A percentile compares a stretch with the other conserved stretches of the same genome.
Evolutionary conservation across 2,329 filamentous ascomycete species (phyloP).

Genomic region (Colletotrichum lindemuthianum): DNA sequence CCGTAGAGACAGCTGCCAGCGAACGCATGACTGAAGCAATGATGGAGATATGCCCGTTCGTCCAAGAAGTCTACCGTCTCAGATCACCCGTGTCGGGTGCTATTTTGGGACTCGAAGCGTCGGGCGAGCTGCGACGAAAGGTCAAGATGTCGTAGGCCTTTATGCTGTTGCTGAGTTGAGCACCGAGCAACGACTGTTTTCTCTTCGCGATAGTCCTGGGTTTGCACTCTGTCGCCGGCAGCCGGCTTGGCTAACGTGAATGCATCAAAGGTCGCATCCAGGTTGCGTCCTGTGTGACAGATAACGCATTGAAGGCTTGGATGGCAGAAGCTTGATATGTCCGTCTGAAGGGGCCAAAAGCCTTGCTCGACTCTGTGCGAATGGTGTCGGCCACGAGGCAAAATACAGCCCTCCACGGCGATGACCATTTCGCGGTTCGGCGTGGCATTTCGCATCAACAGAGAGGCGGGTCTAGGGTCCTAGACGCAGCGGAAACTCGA

Average conservation of each 20-base stretch:
- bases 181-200: neutral
- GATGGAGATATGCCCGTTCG: conserved; percentile 19
- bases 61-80: conserved; percentile 29
- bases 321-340: conserved; percentile 32
- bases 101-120: conserved; percentile 26
- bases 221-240: conserved; percentile 9
- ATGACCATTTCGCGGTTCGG: too few species aligned
- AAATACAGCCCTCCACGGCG: conserved; percentile 21
- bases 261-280: neutral
- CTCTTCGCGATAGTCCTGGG: neutral
- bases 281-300: neutral
- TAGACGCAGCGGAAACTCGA: neutral
- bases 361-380: conserved; percentile 10
- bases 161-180: too few species aligned
- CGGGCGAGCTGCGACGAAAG: conserved; percentile 21
- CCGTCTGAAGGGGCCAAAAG: conserved; percentile 21
- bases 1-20: neutral
- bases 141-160: neutral
- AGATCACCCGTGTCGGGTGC: conserved; percentile 22
- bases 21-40: conserved; percentile 24
- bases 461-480: neutral
- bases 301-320: conserved; percentile 1
- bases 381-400: neutral
- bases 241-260: conserved; percentile 15
- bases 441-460: neutral